Conservation (phyloP, 2,329 filamentous ascomycete genomes). For the Diaporthe ilicicola region DNA sequence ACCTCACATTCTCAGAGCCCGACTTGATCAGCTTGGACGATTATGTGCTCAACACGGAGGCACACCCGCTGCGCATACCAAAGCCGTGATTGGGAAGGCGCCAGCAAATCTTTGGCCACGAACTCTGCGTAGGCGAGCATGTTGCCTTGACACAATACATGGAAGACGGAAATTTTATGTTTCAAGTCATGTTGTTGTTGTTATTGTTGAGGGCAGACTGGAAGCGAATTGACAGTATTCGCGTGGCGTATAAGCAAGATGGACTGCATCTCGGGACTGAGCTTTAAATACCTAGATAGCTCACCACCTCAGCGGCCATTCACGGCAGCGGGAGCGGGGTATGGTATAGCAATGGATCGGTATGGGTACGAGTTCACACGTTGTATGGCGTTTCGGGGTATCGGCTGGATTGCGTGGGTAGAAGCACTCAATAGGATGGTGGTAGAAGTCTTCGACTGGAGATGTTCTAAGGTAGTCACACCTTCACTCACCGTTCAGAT, state of each 20-base stretch:
- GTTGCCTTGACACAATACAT: neutral
- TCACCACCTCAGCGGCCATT: neutral
- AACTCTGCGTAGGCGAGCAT: too few relatives aligned
- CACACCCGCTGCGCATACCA: constrained; percentile 54
- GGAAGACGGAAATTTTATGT: neutral
- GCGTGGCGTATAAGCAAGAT: neutral
- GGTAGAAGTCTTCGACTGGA: too few relatives aligned
- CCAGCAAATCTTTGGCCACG: neutral
- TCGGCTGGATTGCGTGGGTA: neutral
- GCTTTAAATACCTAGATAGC: too few relatives aligned
- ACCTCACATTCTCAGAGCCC: constrained; percentile 73
- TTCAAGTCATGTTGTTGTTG: neutral
- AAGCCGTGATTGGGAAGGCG: constrained; percentile 22
- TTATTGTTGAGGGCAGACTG: neutral
- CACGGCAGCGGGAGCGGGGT: neutral
- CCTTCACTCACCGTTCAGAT: too few relatives aligned
- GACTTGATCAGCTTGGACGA: constrained; percentile 73
- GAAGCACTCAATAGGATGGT: neutral
- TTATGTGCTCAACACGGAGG: constrained; percentile 71
- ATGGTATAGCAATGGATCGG: neutral
- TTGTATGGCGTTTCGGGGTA: neutral
- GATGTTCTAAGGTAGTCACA: too few relatives aligned
- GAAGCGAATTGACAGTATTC: neutral
- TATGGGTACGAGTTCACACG: neutral
- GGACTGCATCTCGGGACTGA: neutral